Evolutionary conservation across 768 basidiomycete species (phyloP), one percentile per base, ranked within the genome.

Genomic region (Terana coerulea): DNA sequence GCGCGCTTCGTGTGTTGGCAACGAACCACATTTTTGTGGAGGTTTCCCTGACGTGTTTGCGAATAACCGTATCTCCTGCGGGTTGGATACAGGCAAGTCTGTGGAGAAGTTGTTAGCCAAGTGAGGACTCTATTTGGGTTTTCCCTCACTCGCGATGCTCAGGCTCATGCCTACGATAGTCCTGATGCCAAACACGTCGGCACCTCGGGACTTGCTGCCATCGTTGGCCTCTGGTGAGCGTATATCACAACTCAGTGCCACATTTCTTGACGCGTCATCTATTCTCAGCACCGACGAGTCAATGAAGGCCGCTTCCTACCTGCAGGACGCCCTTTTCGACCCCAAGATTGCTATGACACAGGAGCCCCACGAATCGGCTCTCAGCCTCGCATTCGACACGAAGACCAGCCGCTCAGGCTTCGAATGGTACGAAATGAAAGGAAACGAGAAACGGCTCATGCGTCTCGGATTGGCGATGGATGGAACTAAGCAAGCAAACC

Each of bases 11-110:
- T 11, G 47, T 61, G 12, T 56, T 69, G n/a, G 59, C 66, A 5
- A 58, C 66, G 1, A 47, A 57, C 14, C 64, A 69, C 50, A 59
- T 70, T 28, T 68, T 68, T 50, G 49, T 51, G 4, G 69, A 69
- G 51, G 61, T 68, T 2, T 54, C 58, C 67, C 67, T 7, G 58
- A 67, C 26, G 60, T 64, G 1, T 69, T 67, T 34, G 56, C 61
- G 1, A 62, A 65, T 54, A 69, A 65, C 51, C 52, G 63, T 2
- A 46, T 65, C 15, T 67, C 59, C 14, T 47, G 39, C 35, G n/a
- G 31, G 4, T 10, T 52, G 47, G 63, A 43, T 57, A 61, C 45
- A n/a, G 49, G 47, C 44, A 63, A 41, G 61, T 55, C 37, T 51
- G 37, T 56, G 57, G 21, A 15, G 12, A 39, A 22, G 12, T 30